A percentile compares a stretch with the other conserved stretches of the same genome.
Conservation (phyloP, 2,329 filamentous ascomycete species). For the Chrysoporthe puriensis region DNA sequence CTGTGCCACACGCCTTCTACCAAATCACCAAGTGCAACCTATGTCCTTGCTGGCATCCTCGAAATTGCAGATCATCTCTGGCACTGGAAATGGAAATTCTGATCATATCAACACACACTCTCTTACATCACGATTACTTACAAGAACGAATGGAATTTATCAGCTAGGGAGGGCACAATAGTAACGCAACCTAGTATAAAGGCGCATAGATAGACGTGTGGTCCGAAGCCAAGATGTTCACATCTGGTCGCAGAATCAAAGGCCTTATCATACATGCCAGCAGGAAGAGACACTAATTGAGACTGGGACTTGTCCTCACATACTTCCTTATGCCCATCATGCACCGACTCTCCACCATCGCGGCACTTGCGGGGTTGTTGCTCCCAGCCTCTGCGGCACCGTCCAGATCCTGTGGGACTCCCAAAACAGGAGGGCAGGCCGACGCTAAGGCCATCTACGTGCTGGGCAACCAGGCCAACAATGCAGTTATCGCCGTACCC, state of each 20-base stretch:
- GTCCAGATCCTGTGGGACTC: conserved; percentile 3
- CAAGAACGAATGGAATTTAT: no score
- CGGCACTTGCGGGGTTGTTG: not conserved
- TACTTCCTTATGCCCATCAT: not conserved
- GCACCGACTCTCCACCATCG: not conserved
- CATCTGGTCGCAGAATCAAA: not conserved
- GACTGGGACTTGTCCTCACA: not conserved
- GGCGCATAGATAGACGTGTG: no score
- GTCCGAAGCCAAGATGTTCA: no score
- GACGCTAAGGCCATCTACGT: conserved; percentile 52
- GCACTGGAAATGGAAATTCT: not conserved
- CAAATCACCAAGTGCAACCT: not conserved
- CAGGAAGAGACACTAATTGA: not conserved
- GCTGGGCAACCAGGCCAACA: conserved; percentile 55
- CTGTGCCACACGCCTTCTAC: not conserved
- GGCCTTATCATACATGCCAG: not conserved
- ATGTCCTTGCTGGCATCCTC: not conserved
- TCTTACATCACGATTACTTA: not conserved
- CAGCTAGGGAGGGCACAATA: not conserved
- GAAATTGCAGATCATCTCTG: not conserved
- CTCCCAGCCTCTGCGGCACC: not conserved
- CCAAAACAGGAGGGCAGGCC: not conserved
- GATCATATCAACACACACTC: not conserved
- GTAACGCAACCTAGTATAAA: no score
- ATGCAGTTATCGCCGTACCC: conserved; percentile 54